These are phyloP conservation scores for Auricularia sp. DNA, from an alignment of 768 basidiomycete species.

Conservation along the genomic window DNA sequence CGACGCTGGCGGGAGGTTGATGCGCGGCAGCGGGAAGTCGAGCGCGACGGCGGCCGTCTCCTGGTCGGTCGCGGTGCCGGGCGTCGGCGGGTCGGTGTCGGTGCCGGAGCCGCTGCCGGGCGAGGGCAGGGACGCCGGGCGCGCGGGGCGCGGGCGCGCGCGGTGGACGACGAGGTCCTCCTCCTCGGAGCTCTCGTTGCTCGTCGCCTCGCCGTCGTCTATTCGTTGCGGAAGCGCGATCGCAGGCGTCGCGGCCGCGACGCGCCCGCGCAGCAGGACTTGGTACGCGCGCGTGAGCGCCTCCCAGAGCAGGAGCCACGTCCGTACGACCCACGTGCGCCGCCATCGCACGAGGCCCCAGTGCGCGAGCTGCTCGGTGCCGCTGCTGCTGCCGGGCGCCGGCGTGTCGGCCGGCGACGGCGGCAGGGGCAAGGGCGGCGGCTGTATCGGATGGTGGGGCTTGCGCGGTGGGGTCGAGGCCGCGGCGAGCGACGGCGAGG, in stretches of 20 bases:
- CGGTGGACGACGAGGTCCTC: background rate
- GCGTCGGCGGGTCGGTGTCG: slow-evolving; percentile 15
- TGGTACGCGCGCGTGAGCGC: slow-evolving; percentile 48
- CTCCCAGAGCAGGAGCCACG: slow-evolving; percentile 61
- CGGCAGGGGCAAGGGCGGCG: background rate
- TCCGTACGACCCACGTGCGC: slow-evolving; percentile 60
- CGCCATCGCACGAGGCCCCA: slow-evolving; percentile 10
- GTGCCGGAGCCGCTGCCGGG: background rate
- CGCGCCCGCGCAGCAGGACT: background rate
- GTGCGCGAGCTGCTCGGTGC: background rate
- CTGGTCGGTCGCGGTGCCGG: slow-evolving; percentile 17
- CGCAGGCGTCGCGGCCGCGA: background rate
- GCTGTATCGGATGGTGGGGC: background rate
- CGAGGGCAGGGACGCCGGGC: background rate
- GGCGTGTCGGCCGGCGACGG: background rate
- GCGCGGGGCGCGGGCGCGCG: background rate
- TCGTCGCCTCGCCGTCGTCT: slow-evolving; percentile 1
- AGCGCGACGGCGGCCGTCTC: background rate
- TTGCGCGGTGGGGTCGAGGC: background rate
- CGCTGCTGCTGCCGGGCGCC: background rate
- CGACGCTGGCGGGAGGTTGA: slow-evolving; percentile 2
- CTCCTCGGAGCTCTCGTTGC: slow-evolving; percentile 1
- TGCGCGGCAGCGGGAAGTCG: background rate
- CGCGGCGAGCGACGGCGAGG: background rate
- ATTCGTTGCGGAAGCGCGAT: background rate